A percentile compares a stretch with the other conserved stretches of the same genome.
phyloP scores from a whole-genome alignment of 345 rosid species.

The Raphanus raphanistrum region DNA sequence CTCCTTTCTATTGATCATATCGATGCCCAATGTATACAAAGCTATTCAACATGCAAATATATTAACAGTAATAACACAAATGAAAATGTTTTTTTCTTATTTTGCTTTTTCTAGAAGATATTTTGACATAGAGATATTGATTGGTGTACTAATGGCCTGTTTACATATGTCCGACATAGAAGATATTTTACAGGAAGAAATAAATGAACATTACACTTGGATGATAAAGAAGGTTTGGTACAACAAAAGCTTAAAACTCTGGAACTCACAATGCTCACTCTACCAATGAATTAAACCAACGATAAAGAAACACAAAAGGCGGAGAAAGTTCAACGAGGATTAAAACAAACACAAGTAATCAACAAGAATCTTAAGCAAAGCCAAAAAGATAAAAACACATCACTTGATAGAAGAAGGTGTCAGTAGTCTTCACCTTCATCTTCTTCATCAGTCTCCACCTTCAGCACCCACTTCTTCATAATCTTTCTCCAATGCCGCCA shows the following conservation, averaged over 20 bases:
- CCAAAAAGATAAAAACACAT: background rate
- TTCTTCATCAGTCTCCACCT: conserved; percentile 61
- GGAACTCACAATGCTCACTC: conserved; percentile 20
- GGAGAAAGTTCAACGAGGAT: conserved; percentile 4
- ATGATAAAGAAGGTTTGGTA: conserved; percentile 24
- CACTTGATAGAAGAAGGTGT: conserved; percentile 5
- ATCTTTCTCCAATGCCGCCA: conserved; percentile 48
- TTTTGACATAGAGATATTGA: too few relatives aligned
- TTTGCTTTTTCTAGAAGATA: too few relatives aligned
- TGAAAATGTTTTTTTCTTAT: too few relatives aligned
- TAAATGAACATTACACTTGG: conserved; percentile 11
- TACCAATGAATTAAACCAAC: conserved; percentile 17
- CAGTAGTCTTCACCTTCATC: conserved; percentile 60
- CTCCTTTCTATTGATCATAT: background rate
- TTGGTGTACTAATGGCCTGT: too few relatives aligned
- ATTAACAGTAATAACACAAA: too few relatives aligned
- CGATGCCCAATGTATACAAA: background rate
- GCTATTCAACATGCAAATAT: background rate
- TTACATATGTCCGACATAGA: background rate
- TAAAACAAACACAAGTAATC: conserved; percentile 18
- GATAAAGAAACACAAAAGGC: background rate
- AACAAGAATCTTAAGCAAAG: conserved; percentile 20
- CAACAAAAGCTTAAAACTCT: conserved; percentile 23
- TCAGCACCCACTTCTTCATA: conserved; percentile 71
- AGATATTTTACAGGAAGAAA: conserved; percentile 6